Evolutionary conservation across 2,329 filamentous ascomycete species (phyloP).

Genomic region (Beauveria rudraprayagi): DNA sequence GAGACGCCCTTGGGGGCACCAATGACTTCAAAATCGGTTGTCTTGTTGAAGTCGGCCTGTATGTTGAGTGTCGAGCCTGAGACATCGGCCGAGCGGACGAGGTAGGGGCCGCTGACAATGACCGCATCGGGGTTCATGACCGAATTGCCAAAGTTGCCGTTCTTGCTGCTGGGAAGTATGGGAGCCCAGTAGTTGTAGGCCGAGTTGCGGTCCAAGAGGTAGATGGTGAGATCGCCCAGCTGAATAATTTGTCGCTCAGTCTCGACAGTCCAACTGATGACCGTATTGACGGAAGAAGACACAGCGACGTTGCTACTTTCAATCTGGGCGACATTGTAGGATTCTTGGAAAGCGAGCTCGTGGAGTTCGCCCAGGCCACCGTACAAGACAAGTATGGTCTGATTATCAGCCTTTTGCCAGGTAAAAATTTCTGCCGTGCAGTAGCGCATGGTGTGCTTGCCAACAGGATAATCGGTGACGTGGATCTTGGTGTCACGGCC

Average conservation of each 20-base stretch:
- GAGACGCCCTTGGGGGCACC: slow-evolving; percentile 44
- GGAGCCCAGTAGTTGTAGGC: slow-evolving; percentile 59
- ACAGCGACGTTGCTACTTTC: background rate
- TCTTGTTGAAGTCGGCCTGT: slow-evolving; percentile 62
- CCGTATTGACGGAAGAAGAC: background rate
- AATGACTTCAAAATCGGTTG: slow-evolving; percentile 56
- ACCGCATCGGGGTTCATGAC: slow-evolving; percentile 29
- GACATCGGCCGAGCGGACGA: slow-evolving; percentile 49
- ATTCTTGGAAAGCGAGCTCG: slow-evolving; percentile 41
- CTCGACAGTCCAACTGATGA: slow-evolving; percentile 6
- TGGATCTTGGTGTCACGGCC: slow-evolving; percentile 56
- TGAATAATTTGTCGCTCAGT: background rate
- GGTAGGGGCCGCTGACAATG: slow-evolving; percentile 52
- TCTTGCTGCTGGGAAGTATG: slow-evolving; percentile 30
- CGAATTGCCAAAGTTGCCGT: slow-evolving; percentile 13
- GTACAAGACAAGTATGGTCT: slow-evolving; percentile 53
- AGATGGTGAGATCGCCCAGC: background rate
- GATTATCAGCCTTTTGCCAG: slow-evolving; percentile 52
- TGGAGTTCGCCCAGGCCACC: slow-evolving; percentile 51
- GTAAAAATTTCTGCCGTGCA: slow-evolving; percentile 60
- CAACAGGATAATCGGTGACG: slow-evolving; percentile 55
- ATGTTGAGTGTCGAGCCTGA: slow-evolving; percentile 46
- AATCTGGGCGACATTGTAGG: slow-evolving; percentile 4
- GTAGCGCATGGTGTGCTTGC: slow-evolving; percentile 50
- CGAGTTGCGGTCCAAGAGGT: slow-evolving; percentile 40